These are phyloP conservation scores for Pyrenochaeta sp. DNA, from an alignment of 2,329 filamentous ascomycete genomes.

Conservation along the genomic window DNA sequence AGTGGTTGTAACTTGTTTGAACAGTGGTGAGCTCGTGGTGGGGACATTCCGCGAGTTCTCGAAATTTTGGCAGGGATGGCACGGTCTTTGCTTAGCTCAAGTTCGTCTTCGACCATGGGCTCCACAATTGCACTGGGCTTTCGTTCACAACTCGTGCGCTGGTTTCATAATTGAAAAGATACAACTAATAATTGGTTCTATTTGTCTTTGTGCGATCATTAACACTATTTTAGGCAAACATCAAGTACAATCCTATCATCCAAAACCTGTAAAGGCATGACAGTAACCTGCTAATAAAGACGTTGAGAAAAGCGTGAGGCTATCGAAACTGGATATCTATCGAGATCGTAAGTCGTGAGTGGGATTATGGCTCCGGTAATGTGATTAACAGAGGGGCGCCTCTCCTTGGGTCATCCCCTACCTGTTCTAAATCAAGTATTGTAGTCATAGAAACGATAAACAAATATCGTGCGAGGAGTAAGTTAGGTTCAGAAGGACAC, in stretches of 20 bases:
- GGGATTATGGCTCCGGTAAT: not conserved
- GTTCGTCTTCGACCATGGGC: not conserved
- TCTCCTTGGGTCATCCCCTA: not conserved
- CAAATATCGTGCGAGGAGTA: slow-evolving; percentile 1
- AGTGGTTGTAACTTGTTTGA: slow-evolving; percentile 1
- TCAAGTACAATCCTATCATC: too few relatives aligned
- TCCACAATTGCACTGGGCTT: too few relatives aligned
- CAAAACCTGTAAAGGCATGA: not conserved
- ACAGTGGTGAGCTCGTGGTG: slow-evolving; percentile 4
- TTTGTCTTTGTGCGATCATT: not conserved
- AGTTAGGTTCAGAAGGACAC: not conserved
- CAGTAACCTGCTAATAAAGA: slow-evolving; percentile 2
- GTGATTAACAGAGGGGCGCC: not conserved
- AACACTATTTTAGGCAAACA: too few relatives aligned
- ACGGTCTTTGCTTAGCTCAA: slow-evolving; percentile 24
- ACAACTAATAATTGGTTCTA: too few relatives aligned
- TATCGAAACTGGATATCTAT: slow-evolving; percentile 15
- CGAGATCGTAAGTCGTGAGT: slow-evolving; percentile 22
- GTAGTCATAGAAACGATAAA: too few relatives aligned
- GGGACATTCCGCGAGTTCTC: slow-evolving; percentile 20
- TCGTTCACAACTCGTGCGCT: too few relatives aligned
- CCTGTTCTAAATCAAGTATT: slow-evolving; percentile 1
- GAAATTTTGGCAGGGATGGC: slow-evolving; percentile 47
- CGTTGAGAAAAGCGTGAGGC: not conserved
- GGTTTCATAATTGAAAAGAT: too few relatives aligned